Evolutionary conservation across 106 monocot genomes (phyloP), one percentile per base, ranked within the genome.

Genomic region (Dioscorea zingiberensis): DNA sequence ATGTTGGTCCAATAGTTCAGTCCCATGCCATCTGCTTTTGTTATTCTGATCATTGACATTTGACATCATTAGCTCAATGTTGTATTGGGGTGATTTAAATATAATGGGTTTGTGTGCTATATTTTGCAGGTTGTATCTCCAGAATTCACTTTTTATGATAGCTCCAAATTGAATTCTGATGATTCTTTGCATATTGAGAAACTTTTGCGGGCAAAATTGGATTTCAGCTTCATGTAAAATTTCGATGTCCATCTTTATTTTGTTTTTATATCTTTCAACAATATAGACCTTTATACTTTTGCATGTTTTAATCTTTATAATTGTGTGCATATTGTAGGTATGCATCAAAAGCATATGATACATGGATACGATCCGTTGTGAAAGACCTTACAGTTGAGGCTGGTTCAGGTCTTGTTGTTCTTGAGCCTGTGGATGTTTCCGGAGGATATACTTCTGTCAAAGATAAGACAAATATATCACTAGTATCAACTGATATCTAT

Each of bases 301-400:
- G 7, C 65, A 23, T 7, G 10, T 13, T n/a, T 17, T 67, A 17
- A 47, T 59, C 19, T 63, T 44, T 32, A 58, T 69, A 1, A 55
- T 13, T 45, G 7, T 61, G 61, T 64, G 47, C 38, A 51, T 51
- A 51, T 51, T 7, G 8, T 62, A 97, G 95, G 91, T 97, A 78
- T 92, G 91, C 85, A 75, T 71, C 79, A 44, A 97, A 89, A 78
- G 83, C 77, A 65, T 88, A 84, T 64, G 88, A 97, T 61, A 73
- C 86, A 13, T 92, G 91, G 91, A 83, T 86, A 23, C 78, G 83
- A 47, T 76, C 81, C 27, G 77, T 88, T 64, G 70, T 92, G 13
- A 97, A 97, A 75, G 97, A 97, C 76, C 69, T 97, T 14, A 84
- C 92, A 3, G 63, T 97, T 74, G 97, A 97, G 66, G 81, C 97